Evolutionary conservation across 2,329 filamentous ascomycete species (phyloP), one percentile per base, ranked within the genome.

Genomic region (Neopestalotiopsis rosae): DNA sequence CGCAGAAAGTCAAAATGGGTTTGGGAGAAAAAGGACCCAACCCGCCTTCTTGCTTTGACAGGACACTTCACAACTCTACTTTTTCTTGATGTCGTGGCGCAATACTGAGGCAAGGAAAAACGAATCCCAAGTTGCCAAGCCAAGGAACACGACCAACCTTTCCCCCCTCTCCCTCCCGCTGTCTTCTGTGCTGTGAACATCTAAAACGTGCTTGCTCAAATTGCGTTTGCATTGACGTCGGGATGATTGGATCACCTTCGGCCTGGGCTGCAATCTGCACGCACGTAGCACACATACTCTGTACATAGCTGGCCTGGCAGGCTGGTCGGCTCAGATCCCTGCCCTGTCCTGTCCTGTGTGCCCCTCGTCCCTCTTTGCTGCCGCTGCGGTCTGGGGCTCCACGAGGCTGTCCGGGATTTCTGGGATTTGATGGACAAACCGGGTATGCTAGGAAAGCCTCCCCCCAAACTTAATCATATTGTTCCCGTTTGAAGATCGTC

Each of bases 341-440:
- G 49, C 49, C 49, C 49, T n/a, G 17, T 17, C 6, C 24, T 28
- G 24, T 28, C 24, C 24, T 28, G 24, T 28, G 24, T 28, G 24
- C 24, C 24, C 34, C 34, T 38, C 34, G 10, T 38, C 34, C 34
- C 34, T 14, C 49, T 17, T 7, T 59, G 57, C n/a, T 20, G n/a
- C 30, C n/a, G 24, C 57, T n/a, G 32, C 32, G 59, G 28, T 59
- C 45, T 52, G 45, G 45, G 45, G 59, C 59, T 30, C 59, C 59
- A 38, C 59, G 59, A 61, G 59, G 59, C 59, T 61, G 24, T 20
- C 45, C n/a, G 9, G 45, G 45, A 20, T 52, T n/a, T 52, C 61
- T 64, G 61, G 40, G 61, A 64, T 64, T 52, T 49, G 61, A 52
- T 34, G 30, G 38, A 20, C 61, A 64, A 64, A 64, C 61, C 61